These are phyloP conservation scores for Apiotrichum gracile DNA, from an alignment of 1,284 basidiomycete species.

Conservation along the genomic window DNA sequence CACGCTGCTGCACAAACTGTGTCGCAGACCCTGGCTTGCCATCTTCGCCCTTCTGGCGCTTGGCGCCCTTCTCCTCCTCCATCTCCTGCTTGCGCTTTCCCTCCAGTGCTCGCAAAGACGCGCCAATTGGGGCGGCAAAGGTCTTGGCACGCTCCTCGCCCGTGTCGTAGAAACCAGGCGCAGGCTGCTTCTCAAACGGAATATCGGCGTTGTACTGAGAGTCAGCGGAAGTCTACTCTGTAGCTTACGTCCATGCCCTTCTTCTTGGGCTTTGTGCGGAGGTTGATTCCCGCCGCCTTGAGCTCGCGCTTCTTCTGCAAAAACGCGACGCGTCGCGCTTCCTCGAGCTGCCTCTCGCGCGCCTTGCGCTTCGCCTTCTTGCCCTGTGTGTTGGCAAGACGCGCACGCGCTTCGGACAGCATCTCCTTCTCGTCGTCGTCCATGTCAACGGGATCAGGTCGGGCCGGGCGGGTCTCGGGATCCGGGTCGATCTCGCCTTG, in stretches of 20 bases:
- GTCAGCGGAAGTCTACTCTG: neutral
- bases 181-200: slow-evolving; percentile 95
- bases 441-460: slow-evolving; percentile 99
- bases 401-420: slow-evolving; percentile 95
- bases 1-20: slow-evolving; percentile 86
- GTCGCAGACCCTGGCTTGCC: slow-evolving; percentile 63
- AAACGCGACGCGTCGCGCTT: slow-evolving; percentile 87
- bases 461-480: slow-evolving; percentile 94
- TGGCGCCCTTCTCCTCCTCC: slow-evolving; percentile 79
- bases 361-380: slow-evolving; percentile 99
- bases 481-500: slow-evolving; percentile 99
- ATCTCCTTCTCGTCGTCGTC: slow-evolving; percentile 99
- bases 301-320: slow-evolving; percentile 97
- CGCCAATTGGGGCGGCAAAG: slow-evolving; percentile 82
- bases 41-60: slow-evolving; percentile 58
- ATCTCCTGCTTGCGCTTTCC: slow-evolving; percentile 70
- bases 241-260: slow-evolving; percentile 77
- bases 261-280: slow-evolving; percentile 78
- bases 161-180: slow-evolving; percentile 94
- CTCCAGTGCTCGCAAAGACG: slow-evolving; percentile 78
- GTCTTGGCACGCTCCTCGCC: slow-evolving; percentile 87
- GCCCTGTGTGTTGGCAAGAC: slow-evolving; percentile 97
- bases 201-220: slow-evolving; percentile 85
- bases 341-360: slow-evolving; percentile 90
- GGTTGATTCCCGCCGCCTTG: slow-evolving; percentile 93